Conservation (phyloP, 1,284 basidiomycete genomes). For the Malassezia brasiliensis region DNA sequence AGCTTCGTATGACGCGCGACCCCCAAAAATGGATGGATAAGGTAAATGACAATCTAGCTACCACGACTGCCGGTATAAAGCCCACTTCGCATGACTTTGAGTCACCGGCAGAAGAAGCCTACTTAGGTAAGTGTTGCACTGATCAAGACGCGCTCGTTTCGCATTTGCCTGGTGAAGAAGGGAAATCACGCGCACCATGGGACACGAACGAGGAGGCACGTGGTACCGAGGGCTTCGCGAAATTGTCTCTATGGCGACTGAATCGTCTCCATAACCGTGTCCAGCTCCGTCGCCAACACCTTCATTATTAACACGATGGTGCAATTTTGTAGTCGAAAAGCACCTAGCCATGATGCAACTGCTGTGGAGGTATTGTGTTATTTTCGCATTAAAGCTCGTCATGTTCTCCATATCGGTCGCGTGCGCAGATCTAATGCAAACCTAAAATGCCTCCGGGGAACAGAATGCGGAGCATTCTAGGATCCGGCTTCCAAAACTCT, state of each 20-base stretch:
- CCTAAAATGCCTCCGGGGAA: no score
- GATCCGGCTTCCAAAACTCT: no score
- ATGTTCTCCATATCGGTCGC: conserved; percentile 44
- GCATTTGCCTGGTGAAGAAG: not conserved
- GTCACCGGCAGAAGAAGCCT: not conserved
- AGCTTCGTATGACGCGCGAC: not conserved
- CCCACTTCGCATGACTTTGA: not conserved
- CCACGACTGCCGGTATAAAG: not conserved
- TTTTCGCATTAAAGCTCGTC: conserved; percentile 37
- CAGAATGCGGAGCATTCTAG: no score
- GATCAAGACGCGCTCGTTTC: not conserved
- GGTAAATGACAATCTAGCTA: not conserved
- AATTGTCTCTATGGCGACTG: not conserved
- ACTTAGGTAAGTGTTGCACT: not conserved
- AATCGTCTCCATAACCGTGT: not conserved
- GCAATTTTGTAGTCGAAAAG: no score
- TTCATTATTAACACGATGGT: not conserved
- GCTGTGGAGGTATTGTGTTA: not conserved
- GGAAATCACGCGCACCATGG: not conserved
- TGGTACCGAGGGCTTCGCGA: not conserved
- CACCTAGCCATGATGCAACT: not conserved
- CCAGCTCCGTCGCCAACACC: not conserved
- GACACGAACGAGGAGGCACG: not conserved
- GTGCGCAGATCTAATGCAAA: no score
- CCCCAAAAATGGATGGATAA: not conserved